Conservation (phyloP, 257 asterid species). For the Striga asiatica region DNA sequence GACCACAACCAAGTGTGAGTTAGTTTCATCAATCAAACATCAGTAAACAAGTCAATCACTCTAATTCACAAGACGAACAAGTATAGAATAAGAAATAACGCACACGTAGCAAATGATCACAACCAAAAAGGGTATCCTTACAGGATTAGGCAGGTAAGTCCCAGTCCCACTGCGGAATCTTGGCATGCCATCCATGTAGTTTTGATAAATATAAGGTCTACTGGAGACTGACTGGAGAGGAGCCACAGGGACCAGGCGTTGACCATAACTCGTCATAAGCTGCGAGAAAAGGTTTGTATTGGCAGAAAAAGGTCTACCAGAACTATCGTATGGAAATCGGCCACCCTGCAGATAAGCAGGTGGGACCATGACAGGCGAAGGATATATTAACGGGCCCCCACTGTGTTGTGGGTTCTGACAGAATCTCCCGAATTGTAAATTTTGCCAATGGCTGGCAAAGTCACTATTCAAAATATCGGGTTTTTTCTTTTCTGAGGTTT, state of each 20-base stretch:
- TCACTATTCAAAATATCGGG: conserved; percentile 85
- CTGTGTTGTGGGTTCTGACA: conserved; percentile 60
- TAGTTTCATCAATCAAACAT: too few relatives aligned
- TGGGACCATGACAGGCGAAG: conserved; percentile 77
- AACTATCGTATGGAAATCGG: conserved; percentile 62
- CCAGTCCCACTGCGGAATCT: conserved; percentile 89
- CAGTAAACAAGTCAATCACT: too few relatives aligned
- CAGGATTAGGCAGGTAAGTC: conserved; percentile 94
- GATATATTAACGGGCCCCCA: conserved; percentile 46
- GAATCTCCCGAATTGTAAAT: conserved; percentile 75
- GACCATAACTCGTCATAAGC: conserved; percentile 62
- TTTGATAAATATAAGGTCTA: conserved; percentile 54
- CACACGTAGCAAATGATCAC: neutral
- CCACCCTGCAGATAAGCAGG: conserved; percentile 79
- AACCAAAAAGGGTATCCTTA: conserved; percentile 31
- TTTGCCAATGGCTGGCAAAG: conserved; percentile 84
- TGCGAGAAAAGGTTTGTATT: conserved; percentile 53
- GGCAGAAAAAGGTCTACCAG: conserved; percentile 61
- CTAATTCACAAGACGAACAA: too few relatives aligned
- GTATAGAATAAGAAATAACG: neutral
- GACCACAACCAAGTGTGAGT: too few relatives aligned
- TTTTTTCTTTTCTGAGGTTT: conserved; percentile 37
- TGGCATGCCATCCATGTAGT: conserved; percentile 62
- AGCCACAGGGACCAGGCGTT: conserved; percentile 53
- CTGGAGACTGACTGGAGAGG: conserved; percentile 56